Evolutionary conservation across 1,284 basidiomycete species (phyloP), one percentile per base, ranked within the genome.

Genomic region (Sanghuangporus weigelae): DNA sequence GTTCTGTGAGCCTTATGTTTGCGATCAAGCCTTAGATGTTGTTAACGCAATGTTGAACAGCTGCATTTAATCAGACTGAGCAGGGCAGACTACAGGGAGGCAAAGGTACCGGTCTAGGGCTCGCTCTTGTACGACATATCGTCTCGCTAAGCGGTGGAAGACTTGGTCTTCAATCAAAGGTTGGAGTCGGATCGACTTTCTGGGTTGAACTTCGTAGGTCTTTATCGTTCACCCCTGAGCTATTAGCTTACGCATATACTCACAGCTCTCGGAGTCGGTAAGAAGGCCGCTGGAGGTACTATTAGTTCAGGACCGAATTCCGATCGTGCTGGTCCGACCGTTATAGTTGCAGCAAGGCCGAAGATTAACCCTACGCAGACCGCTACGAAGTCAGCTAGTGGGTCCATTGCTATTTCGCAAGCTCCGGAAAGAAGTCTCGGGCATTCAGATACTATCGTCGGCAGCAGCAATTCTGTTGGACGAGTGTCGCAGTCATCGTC

Each of bases 101-200:
- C 8, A 95, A 95, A 76, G 93, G 93, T 2, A 93, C 91, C 0
- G 93, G 93, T 2, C 77, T 95, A n/a, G 94, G 93, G 12, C 74
- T 96, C 21, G 93, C 93, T 1, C 82, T 96, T 21, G 92, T 95
- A n/a, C 81, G 92, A 46, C 92, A 93, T 71, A 95, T 96, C 63
- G 90, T 96, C 67, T 92, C 90, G 74, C 79, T 93, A 39, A 88
- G 84, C 60, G 87, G 89, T 8, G 94, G 93, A 6, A 82, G 92
- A 23, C 77, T 95, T 10, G 92, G 93, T n/a, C 82, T 90, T 21
- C 77, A 75, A 65, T 88, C 86, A 5, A 84, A 85, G 71, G 76
- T 82, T 1, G 80, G 81, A 5, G 74, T 79, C 68, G 89, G 89
- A 11, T 89, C 86, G 36, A 89, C 85, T 10, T 91, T 92, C 73